Evolutionary conservation across 2,329 filamentous ascomycete species (phyloP), one percentile per base, ranked within the genome.

Genomic region (Phialemonium atrogriseum): DNA sequence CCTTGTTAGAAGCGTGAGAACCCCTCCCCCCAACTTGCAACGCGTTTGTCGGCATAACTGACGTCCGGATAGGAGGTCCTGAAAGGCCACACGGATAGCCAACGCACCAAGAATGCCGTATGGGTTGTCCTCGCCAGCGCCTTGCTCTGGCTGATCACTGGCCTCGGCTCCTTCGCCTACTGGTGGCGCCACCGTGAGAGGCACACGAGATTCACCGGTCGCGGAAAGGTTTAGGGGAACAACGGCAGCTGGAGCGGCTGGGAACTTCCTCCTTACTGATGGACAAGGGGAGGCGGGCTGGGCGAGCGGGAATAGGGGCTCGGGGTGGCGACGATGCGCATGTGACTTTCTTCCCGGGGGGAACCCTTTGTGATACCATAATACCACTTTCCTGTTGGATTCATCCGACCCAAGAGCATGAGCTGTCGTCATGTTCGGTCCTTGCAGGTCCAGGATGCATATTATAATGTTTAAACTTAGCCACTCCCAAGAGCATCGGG

Each of bases 61-160:
- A 60, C 89, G 67, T 94, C 80, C 64, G 82, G 94, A 50, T 57
- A 73, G 33, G 77, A 78, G 47, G 55, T 85, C 36, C 54, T 78
- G 0, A 65, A 81, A 51, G 77, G 77, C 10, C 69, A 84, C 50
- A 46, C 47, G 24, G 77, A 70, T 30, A 69, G 89, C 35, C 60
- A 66, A 43, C 71, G 84, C 35, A 94, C 94, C 86, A 86, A 87
- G 62, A 77, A 80, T 50, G 84, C 85, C 5, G 84, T 91, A 11
- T 94, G 84, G 83, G 68, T 94, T 27, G 82, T 89, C 54, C 56
- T 94, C 30, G 63, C 72, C 27, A 84, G 80, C 52, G 71, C 85
- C 54, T 51, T 85, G 10, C 64, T 94, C 30, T 94, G 87, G 87
- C 59, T 86, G 30, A 55, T 79, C 27, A 77, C 74, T 4, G 68